Evolutionary conservation across 2,329 filamentous ascomycete genomes (phyloP).

Genomic region (Arthrobotrys entomopaga): DNA sequence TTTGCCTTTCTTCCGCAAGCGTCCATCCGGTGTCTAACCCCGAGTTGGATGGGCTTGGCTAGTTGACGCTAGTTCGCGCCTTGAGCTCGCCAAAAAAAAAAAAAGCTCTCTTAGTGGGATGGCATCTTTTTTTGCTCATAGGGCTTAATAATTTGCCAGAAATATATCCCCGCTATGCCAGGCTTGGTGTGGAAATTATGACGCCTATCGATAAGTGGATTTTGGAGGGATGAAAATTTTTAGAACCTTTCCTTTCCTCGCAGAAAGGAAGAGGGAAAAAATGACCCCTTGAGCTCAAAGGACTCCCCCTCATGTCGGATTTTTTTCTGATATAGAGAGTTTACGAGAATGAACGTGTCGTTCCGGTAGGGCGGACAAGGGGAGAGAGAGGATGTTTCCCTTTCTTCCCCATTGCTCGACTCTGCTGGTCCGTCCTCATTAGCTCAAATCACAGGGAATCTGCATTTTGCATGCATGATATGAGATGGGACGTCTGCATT

Average conservation of each 20-base stretch:
- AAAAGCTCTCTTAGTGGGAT: conserved; percentile 14
- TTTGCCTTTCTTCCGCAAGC: conserved; percentile 1
- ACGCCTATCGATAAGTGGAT: conserved; percentile 48
- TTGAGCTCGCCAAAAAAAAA: conserved; percentile 23
- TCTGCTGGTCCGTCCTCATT: too few relatives aligned
- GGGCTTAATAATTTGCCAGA: conserved; percentile 44
- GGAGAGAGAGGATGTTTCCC: not conserved
- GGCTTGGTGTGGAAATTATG: conserved; percentile 1
- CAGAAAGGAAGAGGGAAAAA: too few relatives aligned
- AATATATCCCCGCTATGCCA: conserved; percentile 41
- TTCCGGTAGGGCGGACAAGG: conserved; percentile 33
- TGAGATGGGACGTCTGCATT: not conserved
- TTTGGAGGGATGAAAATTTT: not conserved
- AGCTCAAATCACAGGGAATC: too few relatives aligned
- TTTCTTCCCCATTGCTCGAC: not conserved
- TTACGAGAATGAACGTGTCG: conserved; percentile 20
- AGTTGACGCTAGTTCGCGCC: conserved; percentile 8
- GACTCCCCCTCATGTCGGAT: not conserved
- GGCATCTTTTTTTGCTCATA: conserved; percentile 1
- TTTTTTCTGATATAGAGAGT: not conserved
- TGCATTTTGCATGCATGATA: not conserved
- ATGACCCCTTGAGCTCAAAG: too few relatives aligned
- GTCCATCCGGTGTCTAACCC: conserved; percentile 12
- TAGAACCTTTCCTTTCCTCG: too few relatives aligned
- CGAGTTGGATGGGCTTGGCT: conserved; percentile 17